Percentiles rank a stretch among this genome's conserved stretches.
Evolutionary conservation across 179 eudicot species (phyloP).

Genomic region (Corrigiola litoralis): DNA sequence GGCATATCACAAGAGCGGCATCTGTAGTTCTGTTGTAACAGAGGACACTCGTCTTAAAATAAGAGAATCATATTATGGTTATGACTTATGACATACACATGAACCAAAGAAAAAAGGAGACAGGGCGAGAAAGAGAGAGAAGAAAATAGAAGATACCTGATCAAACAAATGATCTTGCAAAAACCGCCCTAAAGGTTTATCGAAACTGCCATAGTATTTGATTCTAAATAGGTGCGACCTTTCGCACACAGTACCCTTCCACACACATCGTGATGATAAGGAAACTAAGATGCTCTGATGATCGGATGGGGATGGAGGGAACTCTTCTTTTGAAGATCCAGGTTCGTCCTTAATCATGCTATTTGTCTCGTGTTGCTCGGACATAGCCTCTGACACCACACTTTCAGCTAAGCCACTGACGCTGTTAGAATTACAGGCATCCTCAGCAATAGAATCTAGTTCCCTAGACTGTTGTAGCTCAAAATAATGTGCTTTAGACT

Average conservation of each 20-base stretch:
- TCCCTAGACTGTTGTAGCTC: conserved; percentile 14
- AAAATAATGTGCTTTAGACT: conserved; percentile 17
- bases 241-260: conserved; percentile 98
- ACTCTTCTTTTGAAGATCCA: conserved; percentile 55
- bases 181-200: conserved; percentile 95
- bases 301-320: conserved; percentile 86
- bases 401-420: conserved; percentile 14
- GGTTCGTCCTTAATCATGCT: conserved; percentile 31
- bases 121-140: not conserved
- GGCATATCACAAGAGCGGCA: conserved; percentile 91
- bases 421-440: conserved; percentile 13
- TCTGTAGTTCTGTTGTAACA: conserved; percentile 51
- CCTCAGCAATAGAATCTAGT: conserved; percentile 20
- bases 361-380: conserved; percentile 37
- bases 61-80: not conserved
- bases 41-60: not conserved
- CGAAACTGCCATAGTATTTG: conserved; percentile 87
- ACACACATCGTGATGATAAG: conserved; percentile 86
- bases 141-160: conserved; percentile 39
- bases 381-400: conserved; percentile 24
- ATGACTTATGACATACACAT: not conserved
- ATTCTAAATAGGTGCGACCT: conserved; percentile 93
- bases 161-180: conserved; percentile 90
- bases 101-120: not conserved
- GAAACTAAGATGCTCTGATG: conserved; percentile 91